Evolutionary conservation across 116 monocot genomes (phyloP).

Genomic region (Dioscorea cayenensis): DNA sequence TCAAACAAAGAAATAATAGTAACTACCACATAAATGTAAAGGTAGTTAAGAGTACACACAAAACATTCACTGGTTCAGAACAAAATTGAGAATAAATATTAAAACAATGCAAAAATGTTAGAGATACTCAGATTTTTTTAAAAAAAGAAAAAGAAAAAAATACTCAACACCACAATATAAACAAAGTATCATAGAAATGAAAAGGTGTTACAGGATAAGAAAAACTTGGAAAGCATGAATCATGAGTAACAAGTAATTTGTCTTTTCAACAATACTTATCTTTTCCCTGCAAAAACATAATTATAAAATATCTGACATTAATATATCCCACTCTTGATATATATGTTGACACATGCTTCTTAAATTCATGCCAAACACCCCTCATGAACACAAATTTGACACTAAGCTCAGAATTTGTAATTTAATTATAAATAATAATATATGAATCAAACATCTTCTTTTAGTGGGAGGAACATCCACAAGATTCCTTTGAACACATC

Average conservation of each 20-base stretch:
- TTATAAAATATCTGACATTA: not conserved
- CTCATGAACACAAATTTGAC: not conserved
- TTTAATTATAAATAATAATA: not conserved
- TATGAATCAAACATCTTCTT: conserved; percentile 51
- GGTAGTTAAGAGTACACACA: too few species aligned
- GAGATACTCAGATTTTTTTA: not conserved
- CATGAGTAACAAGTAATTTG: conserved; percentile 95
- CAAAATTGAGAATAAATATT: too few species aligned
- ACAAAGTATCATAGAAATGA: not conserved
- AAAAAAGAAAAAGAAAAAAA: too few species aligned
- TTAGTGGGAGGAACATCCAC: conserved; percentile 67
- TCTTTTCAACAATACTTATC: conserved; percentile 74
- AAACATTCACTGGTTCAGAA: too few species aligned
- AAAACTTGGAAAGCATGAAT: conserved; percentile 96
- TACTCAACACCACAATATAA: too few species aligned
- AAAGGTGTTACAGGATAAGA: not conserved
- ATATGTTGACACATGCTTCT: not conserved
- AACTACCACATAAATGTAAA: too few species aligned
- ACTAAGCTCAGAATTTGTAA: not conserved
- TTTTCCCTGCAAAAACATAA: conserved; percentile 50
- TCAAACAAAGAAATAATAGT: too few species aligned
- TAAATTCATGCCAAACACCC: not conserved
- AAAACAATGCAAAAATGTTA: too few species aligned
- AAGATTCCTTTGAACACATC: conserved; percentile 77
- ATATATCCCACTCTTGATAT: not conserved